Percentiles rank a stretch among this genome's conserved stretches.
Conservation (phyloP, 2,329 filamentous ascomycete species). For the Aspergillus sp. region DNA sequence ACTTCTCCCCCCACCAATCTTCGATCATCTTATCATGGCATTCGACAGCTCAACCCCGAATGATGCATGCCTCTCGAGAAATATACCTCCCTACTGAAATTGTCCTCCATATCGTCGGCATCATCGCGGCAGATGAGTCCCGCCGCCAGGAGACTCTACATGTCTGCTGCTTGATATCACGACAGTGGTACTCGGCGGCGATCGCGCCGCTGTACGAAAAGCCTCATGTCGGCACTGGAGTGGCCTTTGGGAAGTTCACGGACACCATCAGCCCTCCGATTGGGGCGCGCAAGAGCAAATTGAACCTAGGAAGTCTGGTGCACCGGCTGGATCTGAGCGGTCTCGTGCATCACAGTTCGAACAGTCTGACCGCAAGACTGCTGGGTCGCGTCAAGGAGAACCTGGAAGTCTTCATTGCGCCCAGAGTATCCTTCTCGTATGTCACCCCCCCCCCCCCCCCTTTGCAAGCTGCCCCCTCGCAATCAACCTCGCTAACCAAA, state of each 20-base stretch:
- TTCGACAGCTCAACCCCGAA: constrained; percentile 4
- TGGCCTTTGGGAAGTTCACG: constrained; percentile 55
- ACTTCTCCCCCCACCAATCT: neutral
- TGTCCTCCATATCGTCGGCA: constrained; percentile 50
- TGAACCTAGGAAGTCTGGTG: constrained; percentile 51
- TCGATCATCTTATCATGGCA: neutral
- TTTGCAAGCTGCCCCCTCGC: neutral
- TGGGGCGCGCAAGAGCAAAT: constrained; percentile 46
- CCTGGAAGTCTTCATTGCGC: constrained; percentile 57
- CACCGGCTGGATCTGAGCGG: constrained; percentile 52
- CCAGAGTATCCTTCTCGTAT: constrained; percentile 57
- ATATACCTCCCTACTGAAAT: constrained; percentile 56
- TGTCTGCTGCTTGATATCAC: constrained; percentile 53
- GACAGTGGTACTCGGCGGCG: constrained; percentile 57
- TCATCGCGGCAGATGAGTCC: constrained; percentile 35
- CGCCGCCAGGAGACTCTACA: constrained; percentile 50
- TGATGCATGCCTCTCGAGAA: constrained; percentile 18
- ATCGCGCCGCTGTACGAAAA: constrained; percentile 53
- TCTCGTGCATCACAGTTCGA: constrained; percentile 60
- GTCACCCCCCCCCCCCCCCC: constrained; percentile 16
- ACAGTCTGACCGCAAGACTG: constrained; percentile 57
- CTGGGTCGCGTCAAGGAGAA: constrained; percentile 54
- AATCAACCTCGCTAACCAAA: neutral
- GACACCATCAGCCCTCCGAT: constrained; percentile 53
- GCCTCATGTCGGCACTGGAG: constrained; percentile 51